These are phyloP conservation scores for Hordeum pubiflorum DNA, from an alignment of 202 grass and related monocot genomes.

Conservation along the genomic window DNA sequence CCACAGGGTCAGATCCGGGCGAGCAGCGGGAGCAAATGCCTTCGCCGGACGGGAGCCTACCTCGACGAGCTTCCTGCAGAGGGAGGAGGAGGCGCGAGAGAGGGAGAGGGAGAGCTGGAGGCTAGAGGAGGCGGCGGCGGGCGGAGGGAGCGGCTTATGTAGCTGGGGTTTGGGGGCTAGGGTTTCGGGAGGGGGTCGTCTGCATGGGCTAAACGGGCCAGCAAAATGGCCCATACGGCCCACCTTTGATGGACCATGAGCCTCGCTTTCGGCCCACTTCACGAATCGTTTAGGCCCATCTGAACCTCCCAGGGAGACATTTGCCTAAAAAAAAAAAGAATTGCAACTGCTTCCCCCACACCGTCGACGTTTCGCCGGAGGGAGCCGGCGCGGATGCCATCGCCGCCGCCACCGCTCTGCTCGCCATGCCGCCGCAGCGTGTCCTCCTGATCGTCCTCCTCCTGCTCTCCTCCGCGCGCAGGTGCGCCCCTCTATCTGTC, in stretches of 20 bases:
- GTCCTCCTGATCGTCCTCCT: not conserved
- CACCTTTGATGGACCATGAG: not conserved
- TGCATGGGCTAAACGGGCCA: not conserved
- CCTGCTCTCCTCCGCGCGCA: not conserved
- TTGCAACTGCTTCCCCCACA: not conserved
- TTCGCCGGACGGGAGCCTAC: not conserved
- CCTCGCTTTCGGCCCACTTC: not conserved
- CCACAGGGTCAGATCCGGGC: not conserved
- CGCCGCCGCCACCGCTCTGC: not conserved
- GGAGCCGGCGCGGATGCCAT: not conserved
- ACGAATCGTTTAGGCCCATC: not conserved
- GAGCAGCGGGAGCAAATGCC: not conserved
- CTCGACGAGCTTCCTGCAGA: constrained; percentile 11
- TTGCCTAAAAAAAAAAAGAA: no score
- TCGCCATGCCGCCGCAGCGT: not conserved
- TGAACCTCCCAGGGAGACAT: not conserved
- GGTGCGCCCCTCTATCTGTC: not conserved
- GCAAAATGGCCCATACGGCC: not conserved
- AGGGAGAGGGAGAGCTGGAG: not conserved
- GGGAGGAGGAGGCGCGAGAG: not conserved
- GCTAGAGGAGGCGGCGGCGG: constrained; percentile 1
- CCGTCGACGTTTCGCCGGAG: not conserved
- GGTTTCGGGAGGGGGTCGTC: constrained; percentile 12
- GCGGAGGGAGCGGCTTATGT: constrained; percentile 18
- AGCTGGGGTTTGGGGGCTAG: constrained; percentile 29